These are phyloP conservation scores for Hanseniaspora occidentalis DNA, from an alignment of 805 yeast species.

Conservation along the genomic window DNA sequence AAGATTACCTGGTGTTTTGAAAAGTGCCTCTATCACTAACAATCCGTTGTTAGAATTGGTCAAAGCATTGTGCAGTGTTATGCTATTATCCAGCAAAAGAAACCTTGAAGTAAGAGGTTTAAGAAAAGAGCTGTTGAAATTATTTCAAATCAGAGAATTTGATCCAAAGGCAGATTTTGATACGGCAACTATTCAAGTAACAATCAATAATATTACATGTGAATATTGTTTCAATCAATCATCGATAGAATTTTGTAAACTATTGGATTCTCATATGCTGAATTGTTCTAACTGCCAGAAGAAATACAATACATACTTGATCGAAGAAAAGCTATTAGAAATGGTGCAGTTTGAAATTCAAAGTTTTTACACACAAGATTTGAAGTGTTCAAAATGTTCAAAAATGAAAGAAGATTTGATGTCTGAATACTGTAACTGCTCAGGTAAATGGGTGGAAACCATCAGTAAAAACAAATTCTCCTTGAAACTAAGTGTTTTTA, in stretches of 20 bases:
- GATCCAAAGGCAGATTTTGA: conserved; percentile 57
- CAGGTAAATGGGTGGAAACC: conserved; percentile 72
- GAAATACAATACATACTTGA: conserved; percentile 47
- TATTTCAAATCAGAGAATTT: conserved; percentile 78
- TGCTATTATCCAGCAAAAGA: conserved; percentile 50
- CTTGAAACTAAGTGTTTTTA: conserved; percentile 35
- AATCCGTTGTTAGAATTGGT: conserved; percentile 75
- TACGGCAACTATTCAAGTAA: conserved; percentile 63
- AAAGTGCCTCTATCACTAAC: conserved; percentile 36
- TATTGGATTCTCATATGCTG: conserved; percentile 38
- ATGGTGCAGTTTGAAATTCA: conserved; percentile 44
- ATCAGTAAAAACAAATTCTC: conserved; percentile 33
- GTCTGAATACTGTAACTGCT: conserved; percentile 70
- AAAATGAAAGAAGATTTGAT: conserved; percentile 54
- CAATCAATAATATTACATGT: conserved; percentile 60
- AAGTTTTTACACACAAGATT: conserved; percentile 66
- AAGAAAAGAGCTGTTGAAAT: conserved; percentile 56
- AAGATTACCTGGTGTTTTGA: conserved; percentile 46
- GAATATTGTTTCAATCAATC: conserved; percentile 61
- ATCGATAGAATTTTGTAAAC: conserved; percentile 76
- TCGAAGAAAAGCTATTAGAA: conserved; percentile 71
- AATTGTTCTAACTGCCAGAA: conserved; percentile 55
- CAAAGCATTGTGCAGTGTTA: conserved; percentile 61
- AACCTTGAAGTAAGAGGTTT: conserved; percentile 62
- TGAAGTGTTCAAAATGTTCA: conserved; percentile 67